These are phyloP conservation scores for Monosporascus sp. DNA, from an alignment of 2,329 filamentous ascomycete species.

Conservation along the genomic window DNA sequence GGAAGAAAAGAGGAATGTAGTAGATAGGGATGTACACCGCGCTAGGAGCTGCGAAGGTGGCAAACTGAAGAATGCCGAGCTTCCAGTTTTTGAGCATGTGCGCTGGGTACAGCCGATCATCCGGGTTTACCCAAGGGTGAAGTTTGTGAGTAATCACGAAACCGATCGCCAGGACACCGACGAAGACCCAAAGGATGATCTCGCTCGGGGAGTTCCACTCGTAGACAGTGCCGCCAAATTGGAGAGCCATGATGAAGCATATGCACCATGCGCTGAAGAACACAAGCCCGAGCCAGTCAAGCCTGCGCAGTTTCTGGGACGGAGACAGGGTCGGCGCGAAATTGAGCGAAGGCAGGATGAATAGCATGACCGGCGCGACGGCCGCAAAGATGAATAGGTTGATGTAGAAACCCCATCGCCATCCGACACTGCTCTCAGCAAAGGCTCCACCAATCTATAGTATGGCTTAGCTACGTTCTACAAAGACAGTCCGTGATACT, in stretches of 20 bases:
- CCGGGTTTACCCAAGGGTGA: conserved; percentile 30
- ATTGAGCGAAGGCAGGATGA: conserved; percentile 21
- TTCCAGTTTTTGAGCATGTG: conserved; percentile 30
- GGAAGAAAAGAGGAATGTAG: conserved; percentile 45
- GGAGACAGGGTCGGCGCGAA: conserved; percentile 15
- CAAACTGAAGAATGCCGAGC: conserved; percentile 29
- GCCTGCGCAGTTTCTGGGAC: conserved; percentile 22
- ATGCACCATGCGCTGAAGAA: conserved; percentile 35
- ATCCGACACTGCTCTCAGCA: background rate
- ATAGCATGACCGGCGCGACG: conserved; percentile 21
- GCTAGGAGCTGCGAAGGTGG: conserved; percentile 26
- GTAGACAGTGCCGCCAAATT: conserved; percentile 41
- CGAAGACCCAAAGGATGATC: conserved; percentile 40
- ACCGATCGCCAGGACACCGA: conserved; percentile 30
- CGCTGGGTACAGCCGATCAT: conserved; percentile 33
- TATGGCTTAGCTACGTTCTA: no score
- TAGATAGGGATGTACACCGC: conserved; percentile 29
- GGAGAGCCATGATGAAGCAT: conserved; percentile 39
- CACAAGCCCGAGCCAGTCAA: conserved; percentile 41
- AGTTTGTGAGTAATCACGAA: conserved; percentile 36
- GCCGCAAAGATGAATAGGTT: background rate
- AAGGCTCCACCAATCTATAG: background rate
- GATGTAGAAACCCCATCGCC: background rate
- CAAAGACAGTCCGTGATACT: no score
- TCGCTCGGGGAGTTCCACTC: conserved; percentile 37